Base-by-base conservation (phyloP, 108 stramenopile species). In the Parmales sp. region DNA sequence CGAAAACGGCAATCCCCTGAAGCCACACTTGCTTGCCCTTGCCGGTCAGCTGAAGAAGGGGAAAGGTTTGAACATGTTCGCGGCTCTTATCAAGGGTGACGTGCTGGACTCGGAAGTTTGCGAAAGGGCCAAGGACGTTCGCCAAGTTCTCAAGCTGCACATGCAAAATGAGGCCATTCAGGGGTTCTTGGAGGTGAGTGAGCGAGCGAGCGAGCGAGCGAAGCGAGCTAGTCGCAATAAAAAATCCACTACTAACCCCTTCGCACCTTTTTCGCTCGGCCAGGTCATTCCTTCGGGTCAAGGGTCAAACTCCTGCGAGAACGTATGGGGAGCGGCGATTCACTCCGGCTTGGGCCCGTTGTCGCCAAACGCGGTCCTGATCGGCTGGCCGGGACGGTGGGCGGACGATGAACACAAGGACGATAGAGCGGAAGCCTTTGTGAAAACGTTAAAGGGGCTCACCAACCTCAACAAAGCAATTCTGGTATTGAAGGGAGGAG, bases 11-110 rank as follows among this genome's bases (percentile, higher is more conserved):
- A 74, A 73, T 41, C 79, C 82, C 22, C n/a, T 39, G 5, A 78
- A 78, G 48, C 77, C 86, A 37, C 72, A 68, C 23, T 65, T 88
- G 26, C 41, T 90, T 26, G 50, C 63, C 19, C 67, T 90, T 26
- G 88, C 85, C 18, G 69, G 80, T 11, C 86, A 88, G 66, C 73
- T 90, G 34, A 86, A 86, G 72, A 84, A 82, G 71, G 86, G 83
- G 0, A 71, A 83, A 29, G 85, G 85, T 13, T 77, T 87, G 20
- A 81, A 80, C 50, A 82, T 87, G 72, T 69, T 71, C 34, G 81
- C 79, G 19, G 74, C 78, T 1, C 63, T 83, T 20, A 44, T 76
- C 44, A 50, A 74, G 26, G 80, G 76, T 13, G 67, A 70, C 67
- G 50, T 77, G 26, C 45, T 72, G 18, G 67, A 54, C 23, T 3